phyloP scores from a whole-genome alignment of 2,329 filamentous ascomycete species.

The Penicillium sp. region DNA sequence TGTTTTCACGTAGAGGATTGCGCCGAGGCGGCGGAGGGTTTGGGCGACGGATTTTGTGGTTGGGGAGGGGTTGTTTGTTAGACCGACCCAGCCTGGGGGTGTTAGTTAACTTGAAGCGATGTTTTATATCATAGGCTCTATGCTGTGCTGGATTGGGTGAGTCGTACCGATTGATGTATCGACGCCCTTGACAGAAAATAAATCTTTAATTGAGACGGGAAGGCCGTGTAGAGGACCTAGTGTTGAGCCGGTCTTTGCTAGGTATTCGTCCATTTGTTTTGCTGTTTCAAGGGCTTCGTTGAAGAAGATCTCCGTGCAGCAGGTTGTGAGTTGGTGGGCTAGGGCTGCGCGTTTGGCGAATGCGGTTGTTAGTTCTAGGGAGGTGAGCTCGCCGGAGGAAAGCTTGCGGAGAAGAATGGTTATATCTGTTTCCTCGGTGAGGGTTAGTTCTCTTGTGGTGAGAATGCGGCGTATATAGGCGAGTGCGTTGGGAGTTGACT shows the following conservation, averaged over 20 bases:
- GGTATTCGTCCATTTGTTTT: constrained; percentile 50
- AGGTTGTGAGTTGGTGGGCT: constrained; percentile 42
- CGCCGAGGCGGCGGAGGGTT: constrained; percentile 27
- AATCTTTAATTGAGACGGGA: constrained; percentile 55
- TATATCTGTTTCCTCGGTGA: constrained; percentile 31
- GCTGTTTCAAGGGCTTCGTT: constrained; percentile 53
- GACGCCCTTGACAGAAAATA: constrained; percentile 27
- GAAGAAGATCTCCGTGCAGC: constrained; percentile 58
- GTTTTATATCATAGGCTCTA: no score
- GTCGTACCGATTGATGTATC: constrained; percentile 28
- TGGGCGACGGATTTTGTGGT: constrained; percentile 27
- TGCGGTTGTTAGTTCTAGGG: constrained; percentile 35
- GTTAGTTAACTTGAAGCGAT: neutral
- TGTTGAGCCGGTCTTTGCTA: constrained; percentile 42
- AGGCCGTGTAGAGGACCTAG: constrained; percentile 64
- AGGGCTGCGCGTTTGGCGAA: constrained; percentile 42
- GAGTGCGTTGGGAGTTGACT: constrained; percentile 24
- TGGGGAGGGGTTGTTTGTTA: constrained; percentile 24
- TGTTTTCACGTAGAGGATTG: constrained; percentile 30
- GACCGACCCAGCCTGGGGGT: constrained; percentile 27
- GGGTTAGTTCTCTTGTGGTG: constrained; percentile 20
- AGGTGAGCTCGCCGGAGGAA: constrained; percentile 25
- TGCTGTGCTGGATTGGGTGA: neutral
- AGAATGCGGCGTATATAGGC: constrained; percentile 21
- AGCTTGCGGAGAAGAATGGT: constrained; percentile 25